Base-by-base conservation (phyloP, 371 early-diverging fungal species). In the Nematocida displodere region DNA sequence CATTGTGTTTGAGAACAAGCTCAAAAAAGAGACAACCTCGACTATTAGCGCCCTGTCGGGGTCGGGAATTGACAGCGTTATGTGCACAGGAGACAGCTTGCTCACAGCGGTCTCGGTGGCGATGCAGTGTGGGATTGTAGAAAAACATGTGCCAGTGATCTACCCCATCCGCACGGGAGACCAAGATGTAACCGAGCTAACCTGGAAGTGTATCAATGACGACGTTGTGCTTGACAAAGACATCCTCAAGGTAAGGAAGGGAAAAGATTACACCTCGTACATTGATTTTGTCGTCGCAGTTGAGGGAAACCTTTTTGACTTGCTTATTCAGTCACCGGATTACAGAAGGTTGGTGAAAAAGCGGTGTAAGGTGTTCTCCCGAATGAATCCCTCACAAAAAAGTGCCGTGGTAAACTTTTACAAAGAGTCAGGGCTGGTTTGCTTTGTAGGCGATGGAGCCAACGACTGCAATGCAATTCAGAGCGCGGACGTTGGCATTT, bases 381-480 rank as follows among this genome's bases (percentile, higher is more conserved):
- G 98, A 66, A 95, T 98, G 95, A 93, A 93, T 0, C 98, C 99
- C 0, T 95, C 92, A 71, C 93, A 95, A 81, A 99, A 99, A 59
- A 79, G 80, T 39, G 44, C 34, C 5, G 77, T 82, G 0, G 79
- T 82, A 11, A 78, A 81, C 61, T 56, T 53, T 22, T 66, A 71
- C 8, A 76, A 37, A 28, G 46, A 64, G 28, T 53, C 48, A 40
- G 65, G 76, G 20, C 40, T 54, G 4, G 77, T 68, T 8, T 64
- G 75, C 40, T 85, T 80, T 56, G 80, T 80, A 83, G 99, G 99
- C n/a, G 99, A 99, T 85, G 99, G 99, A 5, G 96, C 97, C 36
- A 99, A 99, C 79, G 99, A 99, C 83, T 93, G 94, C 85, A 95
- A 94, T 24, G 99, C 99, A 1, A 85, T 99, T 15, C 91, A 91